Percentiles rank a stretch among this genome's conserved stretches.
Evolutionary conservation across 495 filamentous ascomycete genomes (phyloP).

Genomic region (Poronia punctata): DNA sequence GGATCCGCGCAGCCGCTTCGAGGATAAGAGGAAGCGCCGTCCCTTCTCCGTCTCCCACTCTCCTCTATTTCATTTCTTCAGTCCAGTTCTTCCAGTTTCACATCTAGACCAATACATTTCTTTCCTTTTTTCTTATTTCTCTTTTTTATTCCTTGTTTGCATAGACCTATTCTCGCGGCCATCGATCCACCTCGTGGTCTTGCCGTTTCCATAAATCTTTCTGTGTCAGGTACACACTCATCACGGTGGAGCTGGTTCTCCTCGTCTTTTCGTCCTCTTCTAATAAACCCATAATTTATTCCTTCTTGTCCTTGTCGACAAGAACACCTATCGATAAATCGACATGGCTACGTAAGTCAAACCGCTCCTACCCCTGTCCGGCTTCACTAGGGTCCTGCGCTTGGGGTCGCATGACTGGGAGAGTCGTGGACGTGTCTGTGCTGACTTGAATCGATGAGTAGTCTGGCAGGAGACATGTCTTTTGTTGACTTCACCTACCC

Average conservation of each 20-base stretch:
- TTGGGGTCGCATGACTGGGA: neutral
- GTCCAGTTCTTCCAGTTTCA: conserved; percentile 27
- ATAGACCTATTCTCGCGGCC: conserved; percentile 22
- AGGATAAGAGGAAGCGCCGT: conserved; percentile 33
- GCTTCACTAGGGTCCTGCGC: neutral
- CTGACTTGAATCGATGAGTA: conserved; percentile 22
- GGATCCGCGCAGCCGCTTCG: conserved; percentile 15
- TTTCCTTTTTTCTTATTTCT: conserved; percentile 16
- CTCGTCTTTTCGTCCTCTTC: conserved; percentile 12
- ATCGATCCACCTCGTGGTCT: conserved; percentile 14
- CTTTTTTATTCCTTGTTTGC: conserved; percentile 9
- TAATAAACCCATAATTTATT: conserved; percentile 33
- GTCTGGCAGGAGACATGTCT: conserved; percentile 45
- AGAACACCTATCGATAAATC: conserved; percentile 23
- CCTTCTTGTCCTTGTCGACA: conserved; percentile 28
- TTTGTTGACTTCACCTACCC: conserved; percentile 48
- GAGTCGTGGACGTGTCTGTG: conserved; percentile 1
- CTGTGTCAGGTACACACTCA: conserved; percentile 2
- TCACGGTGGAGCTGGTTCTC: conserved; percentile 22
- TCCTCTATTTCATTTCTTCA: conserved; percentile 11
- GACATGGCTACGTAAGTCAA: conserved; percentile 47
- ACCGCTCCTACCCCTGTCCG: neutral
- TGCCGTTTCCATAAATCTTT: conserved; percentile 12
- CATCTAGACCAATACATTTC: conserved; percentile 25
- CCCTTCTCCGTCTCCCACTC: conserved; percentile 17